phyloP scores from a whole-genome alignment of 2,329 filamentous ascomycete genomes.

The Tolypocladium pustulatum region DNA sequence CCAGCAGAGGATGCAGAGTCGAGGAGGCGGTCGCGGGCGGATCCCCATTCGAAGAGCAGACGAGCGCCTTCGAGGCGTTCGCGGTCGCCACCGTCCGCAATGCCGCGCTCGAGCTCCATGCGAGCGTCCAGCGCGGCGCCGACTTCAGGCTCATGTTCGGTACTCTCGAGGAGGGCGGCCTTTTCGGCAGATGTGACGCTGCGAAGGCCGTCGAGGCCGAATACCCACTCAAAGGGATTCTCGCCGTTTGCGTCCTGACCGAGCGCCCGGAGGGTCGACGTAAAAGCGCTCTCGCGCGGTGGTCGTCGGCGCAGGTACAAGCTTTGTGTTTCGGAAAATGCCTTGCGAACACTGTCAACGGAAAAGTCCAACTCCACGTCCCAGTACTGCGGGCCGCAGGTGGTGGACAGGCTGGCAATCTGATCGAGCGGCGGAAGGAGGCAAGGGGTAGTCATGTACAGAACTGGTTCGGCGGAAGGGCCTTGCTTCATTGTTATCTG shows the following conservation, averaged over 20 bases:
- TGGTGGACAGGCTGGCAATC: conserved; percentile 49
- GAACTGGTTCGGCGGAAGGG: conserved; percentile 24
- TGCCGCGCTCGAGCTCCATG: conserved; percentile 49
- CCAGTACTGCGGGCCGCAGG: conserved; percentile 63
- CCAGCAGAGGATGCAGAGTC: conserved; percentile 5
- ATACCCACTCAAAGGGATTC: conserved; percentile 62
- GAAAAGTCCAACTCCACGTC: conserved; percentile 68
- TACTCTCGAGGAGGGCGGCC: conserved; percentile 45
- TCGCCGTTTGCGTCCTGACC: conserved; percentile 30
- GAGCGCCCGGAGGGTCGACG: conserved; percentile 63
- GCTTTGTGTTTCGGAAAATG: conserved; percentile 58
- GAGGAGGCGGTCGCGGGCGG: conserved; percentile 28
- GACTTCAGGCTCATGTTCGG: conserved; percentile 35
- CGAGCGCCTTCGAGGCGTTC: conserved; percentile 36
- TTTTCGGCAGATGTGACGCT: conserved; percentile 56
- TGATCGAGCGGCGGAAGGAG: conserved; percentile 54
- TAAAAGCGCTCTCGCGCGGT: conserved; percentile 58
- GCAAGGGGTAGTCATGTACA: conserved; percentile 43
- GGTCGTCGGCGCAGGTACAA: conserved; percentile 64
- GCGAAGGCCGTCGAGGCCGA: conserved; percentile 47
- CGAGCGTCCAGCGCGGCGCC: conserved; percentile 57
- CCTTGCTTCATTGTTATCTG: conserved; percentile 46
- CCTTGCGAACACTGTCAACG: conserved; percentile 48
- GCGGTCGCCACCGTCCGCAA: conserved; percentile 28
- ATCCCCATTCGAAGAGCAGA: conserved; percentile 46